Conservation (phyloP, 495 filamentous ascomycete species). For the Jackrogersella multiformis region DNA sequence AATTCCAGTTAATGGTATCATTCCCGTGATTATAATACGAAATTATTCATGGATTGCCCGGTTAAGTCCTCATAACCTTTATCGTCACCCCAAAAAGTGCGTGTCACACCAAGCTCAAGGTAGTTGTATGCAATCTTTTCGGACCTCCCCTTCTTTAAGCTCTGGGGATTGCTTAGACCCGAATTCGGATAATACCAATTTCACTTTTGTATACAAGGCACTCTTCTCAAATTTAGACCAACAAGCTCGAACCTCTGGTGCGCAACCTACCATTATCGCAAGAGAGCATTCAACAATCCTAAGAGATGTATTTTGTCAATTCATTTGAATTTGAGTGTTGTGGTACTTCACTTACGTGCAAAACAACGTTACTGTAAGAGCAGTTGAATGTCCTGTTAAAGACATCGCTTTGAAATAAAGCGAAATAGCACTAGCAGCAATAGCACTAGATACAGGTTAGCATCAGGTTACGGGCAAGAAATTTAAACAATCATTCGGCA, state of each 20-base stretch:
- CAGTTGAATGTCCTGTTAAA: background rate
- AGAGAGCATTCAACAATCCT: constrained; percentile 23
- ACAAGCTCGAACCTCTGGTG: constrained; percentile 5
- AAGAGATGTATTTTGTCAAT: background rate
- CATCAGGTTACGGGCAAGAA: constrained; percentile 12
- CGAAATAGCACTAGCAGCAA: background rate
- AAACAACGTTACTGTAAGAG: background rate
- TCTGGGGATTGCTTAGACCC: background rate
- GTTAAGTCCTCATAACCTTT: no score
- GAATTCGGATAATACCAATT: background rate
- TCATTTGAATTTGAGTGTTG: background rate
- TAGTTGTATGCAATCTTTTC: background rate
- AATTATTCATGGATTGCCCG: no score
- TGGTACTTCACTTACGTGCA: constrained; percentile 11
- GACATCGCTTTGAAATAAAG: constrained; percentile 8
- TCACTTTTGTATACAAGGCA: background rate
- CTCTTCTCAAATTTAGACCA: background rate
- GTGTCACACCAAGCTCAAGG: background rate
- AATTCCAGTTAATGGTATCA: no score
- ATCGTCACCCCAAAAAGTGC: no score
- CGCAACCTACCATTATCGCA: constrained; percentile 26
- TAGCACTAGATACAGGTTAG: constrained; percentile 19
- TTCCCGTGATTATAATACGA: no score
- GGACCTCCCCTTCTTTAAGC: background rate
- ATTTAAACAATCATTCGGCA: background rate